Conservation (phyloP, 176 grass and related monocot species). For the Eleusine coracana region DNA sequence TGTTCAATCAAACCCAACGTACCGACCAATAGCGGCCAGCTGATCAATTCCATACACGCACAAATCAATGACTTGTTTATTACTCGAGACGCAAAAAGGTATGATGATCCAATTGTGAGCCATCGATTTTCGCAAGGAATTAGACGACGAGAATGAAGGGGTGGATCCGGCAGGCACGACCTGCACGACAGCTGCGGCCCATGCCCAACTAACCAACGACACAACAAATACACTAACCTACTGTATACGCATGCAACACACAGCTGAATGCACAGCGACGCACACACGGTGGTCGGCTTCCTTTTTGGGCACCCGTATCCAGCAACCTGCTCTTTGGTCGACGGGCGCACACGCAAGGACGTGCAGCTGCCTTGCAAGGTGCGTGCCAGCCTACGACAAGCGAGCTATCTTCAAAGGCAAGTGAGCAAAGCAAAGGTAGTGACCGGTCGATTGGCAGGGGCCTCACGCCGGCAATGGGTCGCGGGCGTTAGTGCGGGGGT, state of each 20-base stretch:
- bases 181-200: background rate
- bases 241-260: background rate
- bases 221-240: background rate
- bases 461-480: no score
- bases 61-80: background rate
- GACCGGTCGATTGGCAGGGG: background rate
- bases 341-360: background rate
- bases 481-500: no score
- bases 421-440: background rate
- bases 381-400: slow-evolving; percentile 32
- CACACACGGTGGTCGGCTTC: background rate
- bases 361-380: background rate
- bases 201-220: background rate
- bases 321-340: background rate
- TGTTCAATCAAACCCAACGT: background rate
- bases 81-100: background rate
- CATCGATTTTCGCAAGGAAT: background rate
- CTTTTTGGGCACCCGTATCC: background rate
- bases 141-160: background rate
- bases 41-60: background rate
- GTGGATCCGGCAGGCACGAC: background rate
- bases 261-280: background rate
- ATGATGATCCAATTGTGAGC: background rate
- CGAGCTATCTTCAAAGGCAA: background rate
- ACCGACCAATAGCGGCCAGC: background rate